phyloP scores from a whole-genome alignment of 495 filamentous ascomycete species.

The Talaromyces trachyspermus region DNA sequence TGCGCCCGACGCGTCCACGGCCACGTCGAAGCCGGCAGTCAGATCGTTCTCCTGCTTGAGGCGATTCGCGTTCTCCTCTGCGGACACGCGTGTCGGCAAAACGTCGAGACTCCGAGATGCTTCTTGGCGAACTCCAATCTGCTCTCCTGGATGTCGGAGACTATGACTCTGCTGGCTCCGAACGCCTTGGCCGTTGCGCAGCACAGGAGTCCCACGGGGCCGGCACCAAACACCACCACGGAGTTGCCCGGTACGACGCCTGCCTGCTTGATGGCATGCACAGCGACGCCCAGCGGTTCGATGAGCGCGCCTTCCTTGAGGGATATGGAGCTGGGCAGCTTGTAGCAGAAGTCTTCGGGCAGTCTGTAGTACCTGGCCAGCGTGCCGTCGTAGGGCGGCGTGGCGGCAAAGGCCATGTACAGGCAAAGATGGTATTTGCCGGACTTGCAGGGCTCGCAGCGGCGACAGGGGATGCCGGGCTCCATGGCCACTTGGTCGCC shows the following conservation, averaged over 20 bases:
- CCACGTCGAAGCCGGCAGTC: constrained; percentile 45
- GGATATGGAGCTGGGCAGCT: constrained; percentile 36
- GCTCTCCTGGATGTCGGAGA: constrained; percentile 45
- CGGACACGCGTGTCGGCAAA: constrained; percentile 28
- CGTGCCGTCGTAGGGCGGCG: constrained; percentile 48
- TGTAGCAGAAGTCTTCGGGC: constrained; percentile 51
- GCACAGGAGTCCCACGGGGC: constrained; percentile 49
- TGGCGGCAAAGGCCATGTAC: constrained; percentile 47
- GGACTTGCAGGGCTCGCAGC: constrained; percentile 44
- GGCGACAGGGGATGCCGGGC: constrained; percentile 44
- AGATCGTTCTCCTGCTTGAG: constrained; percentile 39
- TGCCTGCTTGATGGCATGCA: constrained; percentile 45
- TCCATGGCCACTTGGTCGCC: constrained; percentile 48
- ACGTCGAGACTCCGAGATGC: constrained; percentile 38
- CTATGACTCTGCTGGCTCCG: constrained; percentile 45
- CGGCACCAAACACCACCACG: constrained; percentile 49
- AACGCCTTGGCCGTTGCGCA: constrained; percentile 45
- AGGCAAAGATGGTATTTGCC: constrained; percentile 49
- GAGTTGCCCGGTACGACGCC: constrained; percentile 37
- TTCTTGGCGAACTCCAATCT: constrained; percentile 46
- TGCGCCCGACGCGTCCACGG: constrained; percentile 51
- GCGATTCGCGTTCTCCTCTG: constrained; percentile 32
- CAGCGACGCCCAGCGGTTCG: constrained; percentile 48
- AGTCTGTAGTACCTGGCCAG: constrained; percentile 47
- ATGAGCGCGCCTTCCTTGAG: constrained; percentile 47